Percentiles rank a stretch among this genome's conserved stretches.
Evolutionary conservation across 805 yeast species (phyloP).

Genomic region (Metschnikowia anglica): DNA sequence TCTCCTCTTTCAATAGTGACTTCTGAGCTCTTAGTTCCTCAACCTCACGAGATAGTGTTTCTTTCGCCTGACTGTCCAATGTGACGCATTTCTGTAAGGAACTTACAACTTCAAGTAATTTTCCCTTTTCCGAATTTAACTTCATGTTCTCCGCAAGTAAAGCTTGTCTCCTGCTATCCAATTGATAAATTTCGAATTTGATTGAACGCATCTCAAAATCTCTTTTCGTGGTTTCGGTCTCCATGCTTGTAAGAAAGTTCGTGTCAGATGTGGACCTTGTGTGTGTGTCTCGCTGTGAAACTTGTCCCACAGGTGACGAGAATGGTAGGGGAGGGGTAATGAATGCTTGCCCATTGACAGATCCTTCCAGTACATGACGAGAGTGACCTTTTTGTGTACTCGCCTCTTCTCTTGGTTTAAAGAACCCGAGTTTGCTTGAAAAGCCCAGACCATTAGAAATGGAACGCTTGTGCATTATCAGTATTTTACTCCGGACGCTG

Average conservation of each 20-base stretch:
- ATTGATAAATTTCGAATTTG: slow-evolving; percentile 41
- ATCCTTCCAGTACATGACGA: slow-evolving; percentile 42
- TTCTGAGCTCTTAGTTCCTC: slow-evolving; percentile 49
- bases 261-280: slow-evolving; percentile 47
- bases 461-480: slow-evolving; percentile 42
- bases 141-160: slow-evolving; percentile 27
- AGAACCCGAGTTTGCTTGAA: slow-evolving; percentile 33
- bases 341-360: slow-evolving; percentile 34
- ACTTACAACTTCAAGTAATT: slow-evolving; percentile 36
- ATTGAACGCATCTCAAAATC: slow-evolving; percentile 41
- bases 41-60: slow-evolving; percentile 49
- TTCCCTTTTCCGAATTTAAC: slow-evolving; percentile 29
- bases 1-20: slow-evolving; percentile 38
- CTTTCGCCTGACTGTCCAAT: slow-evolving; percentile 43
- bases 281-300: slow-evolving; percentile 28
- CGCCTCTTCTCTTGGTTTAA: slow-evolving; percentile 28
- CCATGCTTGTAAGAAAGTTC: slow-evolving; percentile 23
- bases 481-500: slow-evolving; percentile 32
- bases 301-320: slow-evolving; percentile 23
- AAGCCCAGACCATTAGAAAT: slow-evolving; percentile 36
- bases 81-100: slow-evolving; percentile 42
- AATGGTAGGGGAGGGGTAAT: slow-evolving; percentile 48
- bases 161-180: slow-evolving; percentile 28
- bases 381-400: slow-evolving; percentile 30
- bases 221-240: slow-evolving; percentile 17